Base-by-base conservation (phyloP, 176 grass and related monocot species). In the Oropetium thomaeum region DNA sequence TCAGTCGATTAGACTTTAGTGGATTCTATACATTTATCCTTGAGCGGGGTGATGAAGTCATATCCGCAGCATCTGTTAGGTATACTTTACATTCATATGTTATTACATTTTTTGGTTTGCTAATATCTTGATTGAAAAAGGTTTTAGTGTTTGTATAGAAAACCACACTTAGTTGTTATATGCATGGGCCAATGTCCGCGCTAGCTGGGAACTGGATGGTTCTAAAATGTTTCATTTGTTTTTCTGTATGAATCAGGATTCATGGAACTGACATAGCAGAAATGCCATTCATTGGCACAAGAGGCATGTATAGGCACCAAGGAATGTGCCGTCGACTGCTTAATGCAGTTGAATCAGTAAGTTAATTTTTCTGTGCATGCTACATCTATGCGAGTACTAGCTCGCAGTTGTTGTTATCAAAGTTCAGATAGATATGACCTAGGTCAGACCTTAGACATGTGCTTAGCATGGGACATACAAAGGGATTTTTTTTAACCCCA, bases 271-370 rank as follows among this genome's bases (percentile, higher is more conserved):
- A 79, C 26, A 79, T 98, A 49, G 96, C 96, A 35, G 96, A 98
- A 81, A 98, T 98, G 91, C 96, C 96, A 79, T 98, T 98, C 76
- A 90, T 98, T 84, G 86, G 91, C 61, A 98, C 96, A 10, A 94
- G 96, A 81, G 80, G 70, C 28, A 86, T 92, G 71, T 88, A 94
- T 83, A 91, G 96, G 83, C 84, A 65, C 13, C 89, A 90, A 94
- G 89, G 96, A 70, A 98, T 98, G 96, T 98, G 87, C 27, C 79
- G 82, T 48, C 91, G 89, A 28, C 89, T 98, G 66, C 86, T 98
- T 28, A 43, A 58, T 88, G 87, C 84, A 62, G 92, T 98, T 66
- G 91, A 98, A 92, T 86, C 58, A 52, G 96, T 98, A 98, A 74
- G 85, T 90, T 62, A 26, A 14, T 80, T 29, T 79, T 67, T 79